Conservation (phyloP, 78 protist genomes). For the Creolimax fragrantissima region DNA sequence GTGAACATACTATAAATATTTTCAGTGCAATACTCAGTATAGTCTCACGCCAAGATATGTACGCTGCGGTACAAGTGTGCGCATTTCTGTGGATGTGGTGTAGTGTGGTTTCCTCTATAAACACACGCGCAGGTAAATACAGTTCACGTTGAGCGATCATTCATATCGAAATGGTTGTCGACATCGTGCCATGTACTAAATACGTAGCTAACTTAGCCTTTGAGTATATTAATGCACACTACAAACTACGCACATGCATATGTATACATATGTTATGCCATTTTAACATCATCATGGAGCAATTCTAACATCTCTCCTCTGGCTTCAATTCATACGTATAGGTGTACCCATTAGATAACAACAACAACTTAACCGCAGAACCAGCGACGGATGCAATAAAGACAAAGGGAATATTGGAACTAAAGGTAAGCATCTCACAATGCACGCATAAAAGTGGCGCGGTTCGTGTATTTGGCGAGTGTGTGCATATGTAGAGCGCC, state of each 20-base stretch:
- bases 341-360: not conserved
- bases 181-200: no score
- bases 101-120: no score
- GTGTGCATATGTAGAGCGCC: not conserved
- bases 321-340: not conserved
- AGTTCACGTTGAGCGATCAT: no score
- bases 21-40: no score
- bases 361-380: not conserved
- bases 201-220: no score
- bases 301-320: not conserved
- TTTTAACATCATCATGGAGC: not conserved
- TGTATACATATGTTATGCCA: not conserved
- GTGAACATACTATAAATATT: no score
- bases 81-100: no score
- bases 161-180: no score
- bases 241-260: not conserved
- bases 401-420: not conserved
- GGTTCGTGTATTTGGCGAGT: not conserved
- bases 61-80: no score
- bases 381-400: not conserved
- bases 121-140: no score
- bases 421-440: not conserved
- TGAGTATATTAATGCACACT: no score
- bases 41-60: no score
- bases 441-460: not conserved